These are phyloP conservation scores for Lipomyces lipofer DNA, from an alignment of 805 yeast species.

Conservation along the genomic window DNA sequence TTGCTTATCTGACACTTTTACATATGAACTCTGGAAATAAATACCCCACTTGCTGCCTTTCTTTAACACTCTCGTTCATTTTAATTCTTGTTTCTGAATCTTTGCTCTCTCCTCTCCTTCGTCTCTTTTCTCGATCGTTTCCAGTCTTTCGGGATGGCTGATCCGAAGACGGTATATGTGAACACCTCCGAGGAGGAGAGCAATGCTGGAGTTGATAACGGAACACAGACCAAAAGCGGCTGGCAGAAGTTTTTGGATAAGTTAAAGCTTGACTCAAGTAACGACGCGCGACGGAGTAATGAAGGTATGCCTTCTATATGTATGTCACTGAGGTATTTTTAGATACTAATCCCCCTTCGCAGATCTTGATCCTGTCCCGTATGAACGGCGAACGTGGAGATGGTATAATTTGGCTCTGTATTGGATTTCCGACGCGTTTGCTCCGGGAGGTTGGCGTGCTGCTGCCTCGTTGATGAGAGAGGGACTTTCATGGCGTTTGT, in stretches of 20 bases:
- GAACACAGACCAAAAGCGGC: background rate
- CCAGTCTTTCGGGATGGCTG: background rate
- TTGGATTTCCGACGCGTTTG: constrained; percentile 32
- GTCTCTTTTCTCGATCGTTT: background rate
- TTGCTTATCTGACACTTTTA: too few species aligned
- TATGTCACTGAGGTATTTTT: constrained; percentile 56
- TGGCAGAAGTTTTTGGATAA: background rate
- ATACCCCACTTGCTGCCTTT: background rate
- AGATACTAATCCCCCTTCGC: background rate
- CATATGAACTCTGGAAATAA: too few species aligned
- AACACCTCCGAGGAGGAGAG: background rate
- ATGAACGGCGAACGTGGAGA: constrained; percentile 49
- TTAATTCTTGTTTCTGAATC: background rate
- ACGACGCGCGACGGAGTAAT: background rate
- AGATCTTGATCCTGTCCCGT: constrained; percentile 22
- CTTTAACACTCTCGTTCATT: background rate
- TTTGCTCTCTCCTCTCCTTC: background rate
- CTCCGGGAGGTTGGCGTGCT: constrained; percentile 46
- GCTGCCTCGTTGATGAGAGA: constrained; percentile 46
- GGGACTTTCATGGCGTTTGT: constrained; percentile 48
- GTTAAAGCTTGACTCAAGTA: background rate
- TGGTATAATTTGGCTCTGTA: constrained; percentile 42
- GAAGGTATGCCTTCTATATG: background rate
- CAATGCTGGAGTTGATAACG: background rate
- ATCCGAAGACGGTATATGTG: background rate